Conservation (phyloP, 2,329 filamentous ascomycete genomes). For the Tetracladium maxilliforme region DNA sequence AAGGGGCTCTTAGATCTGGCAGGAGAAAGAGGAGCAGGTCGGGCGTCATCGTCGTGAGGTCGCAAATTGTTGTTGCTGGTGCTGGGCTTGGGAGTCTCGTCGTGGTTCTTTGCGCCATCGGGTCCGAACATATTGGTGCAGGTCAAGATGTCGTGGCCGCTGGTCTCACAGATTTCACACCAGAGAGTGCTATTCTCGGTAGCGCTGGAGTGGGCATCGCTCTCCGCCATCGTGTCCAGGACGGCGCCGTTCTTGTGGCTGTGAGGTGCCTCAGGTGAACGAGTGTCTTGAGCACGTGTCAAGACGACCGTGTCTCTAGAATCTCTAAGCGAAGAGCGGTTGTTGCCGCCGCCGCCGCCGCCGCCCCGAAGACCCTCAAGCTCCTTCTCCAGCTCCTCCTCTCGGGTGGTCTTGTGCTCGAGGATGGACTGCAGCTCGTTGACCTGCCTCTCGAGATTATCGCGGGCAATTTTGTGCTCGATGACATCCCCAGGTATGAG, state of each 20-base stretch:
- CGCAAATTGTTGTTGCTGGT: too few relatives aligned
- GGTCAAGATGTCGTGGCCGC: constrained; percentile 84
- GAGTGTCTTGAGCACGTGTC: constrained; percentile 29
- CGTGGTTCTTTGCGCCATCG: too few relatives aligned
- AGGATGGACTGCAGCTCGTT: constrained; percentile 60
- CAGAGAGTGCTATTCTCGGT: constrained; percentile 62
- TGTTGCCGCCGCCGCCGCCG: constrained; percentile 17
- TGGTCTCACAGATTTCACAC: constrained; percentile 92
- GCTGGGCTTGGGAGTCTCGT: constrained; percentile 6
- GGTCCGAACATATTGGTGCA: constrained; percentile 84
- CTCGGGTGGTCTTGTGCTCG: constrained; percentile 56
- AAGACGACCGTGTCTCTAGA: constrained; percentile 51
- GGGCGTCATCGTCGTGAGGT: constrained; percentile 23
- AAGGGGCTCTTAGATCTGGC: constrained; percentile 28
- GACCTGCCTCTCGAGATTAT: constrained; percentile 68
- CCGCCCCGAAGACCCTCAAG: constrained; percentile 48
- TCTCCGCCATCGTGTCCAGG: constrained; percentile 57
- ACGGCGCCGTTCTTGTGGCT: constrained; percentile 30
- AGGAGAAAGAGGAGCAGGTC: constrained; percentile 40
- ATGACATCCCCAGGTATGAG: constrained; percentile 9
- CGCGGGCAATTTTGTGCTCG: constrained; percentile 42
- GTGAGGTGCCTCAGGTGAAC: constrained; percentile 30
- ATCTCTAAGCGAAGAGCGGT: constrained; percentile 46
- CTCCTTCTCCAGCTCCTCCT: constrained; percentile 79
- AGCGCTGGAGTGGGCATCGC: constrained; percentile 51